These are phyloP conservation scores for Penicillium sp. DNA, from an alignment of 2,329 filamentous ascomycete species.

Conservation along the genomic window DNA sequence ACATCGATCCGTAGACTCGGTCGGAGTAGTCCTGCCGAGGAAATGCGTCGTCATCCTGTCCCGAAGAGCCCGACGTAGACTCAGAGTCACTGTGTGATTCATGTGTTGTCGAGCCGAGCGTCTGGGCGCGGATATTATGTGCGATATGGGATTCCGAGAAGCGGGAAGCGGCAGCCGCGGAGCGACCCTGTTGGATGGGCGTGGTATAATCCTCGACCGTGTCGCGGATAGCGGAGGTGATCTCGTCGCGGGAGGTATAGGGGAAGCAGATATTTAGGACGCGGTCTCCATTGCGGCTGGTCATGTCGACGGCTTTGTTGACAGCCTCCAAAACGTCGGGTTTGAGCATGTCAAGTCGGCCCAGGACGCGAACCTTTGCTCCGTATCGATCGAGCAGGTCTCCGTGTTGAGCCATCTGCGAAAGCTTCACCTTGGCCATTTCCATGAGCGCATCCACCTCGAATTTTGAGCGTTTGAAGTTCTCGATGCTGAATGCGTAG, in stretches of 20 bases:
- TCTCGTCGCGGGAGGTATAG: slow-evolving; percentile 94
- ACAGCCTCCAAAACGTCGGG: slow-evolving; percentile 86
- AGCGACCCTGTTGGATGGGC: slow-evolving; percentile 55
- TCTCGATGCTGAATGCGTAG: slow-evolving; percentile 98
- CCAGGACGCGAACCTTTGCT: slow-evolving; percentile 79
- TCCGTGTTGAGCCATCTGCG: slow-evolving; percentile 88
- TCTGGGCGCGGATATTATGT: slow-evolving; percentile 73
- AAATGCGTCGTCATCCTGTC: slow-evolving; percentile 46
- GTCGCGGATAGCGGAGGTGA: slow-evolving; percentile 81
- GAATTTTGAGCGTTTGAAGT: slow-evolving; percentile 95
- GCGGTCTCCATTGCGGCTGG: slow-evolving; percentile 76
- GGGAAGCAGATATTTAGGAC: slow-evolving; percentile 95
- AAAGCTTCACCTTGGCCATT: slow-evolving; percentile 92
- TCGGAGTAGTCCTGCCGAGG: slow-evolving; percentile 22
- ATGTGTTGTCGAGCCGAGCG: slow-evolving; percentile 40
- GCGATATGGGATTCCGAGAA: slow-evolving; percentile 88
- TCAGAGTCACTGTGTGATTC: slow-evolving; percentile 51
- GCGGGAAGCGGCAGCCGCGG: slow-evolving; percentile 39
- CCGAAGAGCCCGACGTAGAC: slow-evolving; percentile 44
- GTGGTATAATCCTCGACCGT: slow-evolving; percentile 85
- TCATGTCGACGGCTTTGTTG: slow-evolving; percentile 81
- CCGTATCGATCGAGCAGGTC: slow-evolving; percentile 92
- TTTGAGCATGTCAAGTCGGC: slow-evolving; percentile 78
- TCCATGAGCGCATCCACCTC: slow-evolving; percentile 98
- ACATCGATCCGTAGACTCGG: slow-evolving; percentile 35